Conservation (phyloP, 2,329 filamentous ascomycete species). For the Hypoxylon sp. region DNA sequence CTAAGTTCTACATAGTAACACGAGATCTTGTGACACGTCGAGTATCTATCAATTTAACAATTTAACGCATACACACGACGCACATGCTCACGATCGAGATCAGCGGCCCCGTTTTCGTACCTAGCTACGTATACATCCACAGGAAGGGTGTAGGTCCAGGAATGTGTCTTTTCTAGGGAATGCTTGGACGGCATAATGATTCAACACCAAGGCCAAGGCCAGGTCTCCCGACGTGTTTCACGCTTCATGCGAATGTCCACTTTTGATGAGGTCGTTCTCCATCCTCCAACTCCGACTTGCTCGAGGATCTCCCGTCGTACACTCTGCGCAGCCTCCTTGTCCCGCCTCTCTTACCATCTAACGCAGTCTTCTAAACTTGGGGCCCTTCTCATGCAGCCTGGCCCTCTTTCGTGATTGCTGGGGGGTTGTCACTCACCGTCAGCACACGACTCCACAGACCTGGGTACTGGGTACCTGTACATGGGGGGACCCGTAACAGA, state of each 20-base stretch:
- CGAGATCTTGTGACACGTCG: slow-evolving; percentile 1
- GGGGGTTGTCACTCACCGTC: not conserved
- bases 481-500: no score
- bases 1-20: not conserved
- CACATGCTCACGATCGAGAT: not conserved
- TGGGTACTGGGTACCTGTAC: no score
- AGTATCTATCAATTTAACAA: not conserved
- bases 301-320: not conserved
- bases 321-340: not conserved
- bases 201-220: not conserved
- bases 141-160: not conserved
- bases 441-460: not conserved
- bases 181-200: not conserved
- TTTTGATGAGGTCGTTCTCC: not conserved
- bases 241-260: not conserved
- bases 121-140: not conserved
- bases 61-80: no score
- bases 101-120: not conserved
- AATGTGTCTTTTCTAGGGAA: not conserved
- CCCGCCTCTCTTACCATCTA: slow-evolving; percentile 1
- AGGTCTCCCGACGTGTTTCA: not conserved
- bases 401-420: slow-evolving; percentile 32
- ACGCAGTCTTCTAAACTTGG: slow-evolving; percentile 20
- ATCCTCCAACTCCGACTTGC: not conserved
- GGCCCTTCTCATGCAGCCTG: slow-evolving; percentile 13